Base-by-base conservation (phyloP, 768 basidiomycete genomes). In the Cystobasidium tubakii region DNA sequence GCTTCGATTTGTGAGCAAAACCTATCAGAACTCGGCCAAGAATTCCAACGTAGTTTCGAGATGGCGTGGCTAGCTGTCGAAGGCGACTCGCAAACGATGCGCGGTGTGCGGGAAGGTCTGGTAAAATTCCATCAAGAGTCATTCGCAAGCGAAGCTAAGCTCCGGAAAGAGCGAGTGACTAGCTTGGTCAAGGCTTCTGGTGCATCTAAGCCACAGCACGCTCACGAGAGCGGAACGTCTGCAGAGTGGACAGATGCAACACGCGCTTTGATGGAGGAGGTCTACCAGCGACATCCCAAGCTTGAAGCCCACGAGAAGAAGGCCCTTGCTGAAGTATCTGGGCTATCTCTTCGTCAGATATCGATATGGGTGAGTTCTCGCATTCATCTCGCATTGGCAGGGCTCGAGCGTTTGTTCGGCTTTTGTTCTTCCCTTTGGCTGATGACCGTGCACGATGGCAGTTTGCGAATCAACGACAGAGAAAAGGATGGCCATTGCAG, bases 381-480 rank as follows among this genome's bases (percentile, higher is more conserved):
- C n/a, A n/a, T 60, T 15, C 57, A 60, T 34, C 53, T n/a, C 33
- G 25, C 57, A 60, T 60, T 34, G 29, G 21, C 57, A 60, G 12
- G n/a, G 57, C 57, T 60, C 57, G 57, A 60, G 57, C 57, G 7
- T 25, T 60, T 23, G 25, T 60, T 60, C 27, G 29, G 25, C 57
- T 50, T 50, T 50, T 50, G 46, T 50, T 50, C 46, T 42, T 42
- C 46, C 15, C 7, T 17, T 6, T 50, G 46, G 46, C 46, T 50
- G 46, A 50, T 50, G 46, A 9, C 15, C 4, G 7, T 19, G 21
- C 4, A 9, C n/a, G 42, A 42, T 42, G 46, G 23, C 57, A 60
- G 57, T 60, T 60, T 34, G 57, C 57, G 57, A 60, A 60, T 60
- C 57, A 60, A 21, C 57, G 57, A 10, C 57, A 60, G 27, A 60